Evolutionary conservation across 352 stramenopile genomes (phyloP), one percentile per base, ranked within the genome.

Genomic region (Phytopythium montanum): DNA sequence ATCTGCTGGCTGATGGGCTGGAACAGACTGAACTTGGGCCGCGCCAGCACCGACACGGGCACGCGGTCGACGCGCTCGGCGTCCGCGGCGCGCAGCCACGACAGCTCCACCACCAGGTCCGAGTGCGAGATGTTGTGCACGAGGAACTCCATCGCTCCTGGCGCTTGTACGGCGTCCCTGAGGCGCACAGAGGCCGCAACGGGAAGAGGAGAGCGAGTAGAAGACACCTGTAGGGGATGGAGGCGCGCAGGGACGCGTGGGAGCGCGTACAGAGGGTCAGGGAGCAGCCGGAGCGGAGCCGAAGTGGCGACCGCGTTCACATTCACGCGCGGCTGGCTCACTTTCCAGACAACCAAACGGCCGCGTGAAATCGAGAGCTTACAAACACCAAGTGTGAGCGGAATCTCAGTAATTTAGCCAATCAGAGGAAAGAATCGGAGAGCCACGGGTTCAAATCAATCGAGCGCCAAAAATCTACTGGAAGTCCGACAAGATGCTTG

Each of bases 51-150:
- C 21, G 73, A 82, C 29, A 73, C 61, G 49, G 75, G 77, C 44
- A 87, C 72, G 28, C 54, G 50, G 14, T 76, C 70, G 28, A 19
- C 25, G 25, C 10, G 21, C 10, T 10, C 6, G n/a, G 6, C 39
- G 39, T 23, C 39, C 18, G 13, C 39, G 39, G 6, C 25, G n/a
- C 72, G 74, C 38, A 90, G 59, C 78, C 85, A 90, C 61, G 81
- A 89, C 62, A 95, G 83, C 76, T 95, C 83, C 23, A 99, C 75
- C 21, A 99, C 82, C 19, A 99, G 67, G 73, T 99, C 96, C 52
- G 94, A 97, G 70, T 99, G 96, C 53, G 92, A 98, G 61, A 98
- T 95, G 75, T 98, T 99, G 81, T 98, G 94, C 61, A 99, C 90
- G 25, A 99, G 77, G 55, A 99, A 91, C 69, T 99, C 96, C 67